phyloP scores from a whole-genome alignment of 805 yeast species.

The Yarrowia sp. region DNA sequence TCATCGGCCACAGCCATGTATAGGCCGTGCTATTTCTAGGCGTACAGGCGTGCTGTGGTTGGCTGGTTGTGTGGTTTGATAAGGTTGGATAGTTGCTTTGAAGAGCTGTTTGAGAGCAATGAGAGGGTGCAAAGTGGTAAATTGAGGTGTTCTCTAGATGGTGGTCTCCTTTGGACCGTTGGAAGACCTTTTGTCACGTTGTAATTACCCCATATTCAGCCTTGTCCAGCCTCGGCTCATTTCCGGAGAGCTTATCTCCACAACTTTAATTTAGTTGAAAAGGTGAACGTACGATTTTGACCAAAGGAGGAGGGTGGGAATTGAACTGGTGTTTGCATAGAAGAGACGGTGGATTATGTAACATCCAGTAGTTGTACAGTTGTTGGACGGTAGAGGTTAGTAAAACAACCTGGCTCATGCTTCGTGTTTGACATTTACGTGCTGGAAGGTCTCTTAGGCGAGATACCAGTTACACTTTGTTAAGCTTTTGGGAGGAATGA shows the following conservation, averaged over 20 bases:
- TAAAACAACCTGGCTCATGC: too few relatives aligned
- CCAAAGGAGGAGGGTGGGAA: background rate
- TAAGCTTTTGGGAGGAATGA: too few relatives aligned
- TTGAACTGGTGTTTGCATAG: background rate
- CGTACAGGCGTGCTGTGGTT: background rate
- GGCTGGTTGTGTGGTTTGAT: background rate
- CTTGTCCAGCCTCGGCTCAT: background rate
- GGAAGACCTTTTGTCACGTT: too few relatives aligned
- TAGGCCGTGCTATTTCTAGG: background rate
- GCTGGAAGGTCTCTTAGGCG: too few relatives aligned
- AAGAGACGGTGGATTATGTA: too few relatives aligned
- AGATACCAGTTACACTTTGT: too few relatives aligned
- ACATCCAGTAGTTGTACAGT: too few relatives aligned
- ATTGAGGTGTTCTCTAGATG: background rate
- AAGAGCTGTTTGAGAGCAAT: background rate
- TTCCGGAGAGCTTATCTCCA: slow-evolving; percentile 18
- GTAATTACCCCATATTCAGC: background rate
- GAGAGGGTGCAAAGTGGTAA: background rate
- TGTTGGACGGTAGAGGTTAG: too few relatives aligned
- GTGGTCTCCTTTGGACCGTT: too few relatives aligned
- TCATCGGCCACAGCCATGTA: too few relatives aligned
- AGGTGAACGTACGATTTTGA: background rate
- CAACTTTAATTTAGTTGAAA: background rate
- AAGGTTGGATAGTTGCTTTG: background rate
- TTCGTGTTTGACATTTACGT: too few relatives aligned